These are phyloP conservation scores for Acacia melanoxylon DNA, from an alignment of 306 rosid species.

Conservation along the genomic window DNA sequence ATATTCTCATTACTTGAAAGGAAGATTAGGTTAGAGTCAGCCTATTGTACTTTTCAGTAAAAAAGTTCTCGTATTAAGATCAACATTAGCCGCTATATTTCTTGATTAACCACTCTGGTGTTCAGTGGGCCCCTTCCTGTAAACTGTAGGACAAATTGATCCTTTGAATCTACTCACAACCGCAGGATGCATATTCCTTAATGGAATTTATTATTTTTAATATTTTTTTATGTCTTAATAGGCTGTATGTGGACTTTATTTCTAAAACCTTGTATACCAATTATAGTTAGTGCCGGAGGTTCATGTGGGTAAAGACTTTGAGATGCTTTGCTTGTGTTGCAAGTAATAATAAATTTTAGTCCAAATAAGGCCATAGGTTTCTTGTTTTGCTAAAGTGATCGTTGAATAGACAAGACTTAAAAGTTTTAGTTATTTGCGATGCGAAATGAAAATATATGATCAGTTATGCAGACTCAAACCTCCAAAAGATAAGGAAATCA, in stretches of 20 bases:
- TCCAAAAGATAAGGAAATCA: background rate
- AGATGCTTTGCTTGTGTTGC: constrained; percentile 1
- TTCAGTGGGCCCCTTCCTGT: background rate
- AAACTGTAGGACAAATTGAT: background rate
- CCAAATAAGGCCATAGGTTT: background rate
- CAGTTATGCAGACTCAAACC: background rate
- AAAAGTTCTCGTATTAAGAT: no score
- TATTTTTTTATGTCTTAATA: background rate
- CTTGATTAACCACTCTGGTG: background rate
- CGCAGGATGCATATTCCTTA: background rate
- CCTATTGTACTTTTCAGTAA: background rate
- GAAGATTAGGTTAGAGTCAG: background rate
- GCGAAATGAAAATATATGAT: background rate
- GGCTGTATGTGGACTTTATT: background rate
- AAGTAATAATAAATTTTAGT: background rate
- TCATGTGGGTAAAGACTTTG: background rate
- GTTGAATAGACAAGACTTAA: background rate
- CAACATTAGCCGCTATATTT: no score
- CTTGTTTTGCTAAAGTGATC: background rate
- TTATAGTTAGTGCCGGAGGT: background rate
- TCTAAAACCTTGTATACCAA: background rate
- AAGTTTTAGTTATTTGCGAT: background rate
- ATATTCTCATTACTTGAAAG: background rate
- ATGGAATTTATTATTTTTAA: background rate
- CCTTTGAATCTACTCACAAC: background rate